Base-by-base conservation (phyloP, 1,284 basidiomycete species). In the Trametes hirsuta region DNA sequence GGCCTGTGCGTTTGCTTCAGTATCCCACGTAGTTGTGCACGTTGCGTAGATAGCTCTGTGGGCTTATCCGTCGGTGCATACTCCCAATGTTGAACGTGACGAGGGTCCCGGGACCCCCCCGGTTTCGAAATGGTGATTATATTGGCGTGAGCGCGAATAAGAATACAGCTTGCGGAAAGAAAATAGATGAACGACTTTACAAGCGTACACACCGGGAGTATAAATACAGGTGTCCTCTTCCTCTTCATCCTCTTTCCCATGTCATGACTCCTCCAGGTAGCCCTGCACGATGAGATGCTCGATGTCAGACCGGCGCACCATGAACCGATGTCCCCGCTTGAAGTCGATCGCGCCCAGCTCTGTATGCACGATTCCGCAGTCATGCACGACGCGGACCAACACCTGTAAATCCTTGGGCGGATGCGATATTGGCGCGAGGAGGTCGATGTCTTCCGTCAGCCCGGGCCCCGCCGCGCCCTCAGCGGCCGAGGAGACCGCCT, bases 231-330 rank as follows among this genome's bases (percentile, higher is more conserved):
- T 25, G 44, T 25, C 15, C 36, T 15, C 15, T 4, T 18, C n/a
- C 3, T 30, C 18, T 24, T 41, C 24, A 34, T 15, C 51, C 3
- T 24, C 6, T 18, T 18, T 18, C 10, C n/a, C 3, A 22, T 14
- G 35, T 56, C 55, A 63, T 11, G 59, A 63, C 48, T 90, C 84
- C 76, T 96, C 92, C 63, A 98, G 77, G 74, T 91, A 97, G 3
- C 95, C 95, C 70, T 95, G 92, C 1, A 96, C 86, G 68, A 98
- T 92, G 65, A 98, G 81, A 72, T 94, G 88, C 74, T 98, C 96
- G 60, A 98, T 88, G 74, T 97, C 93, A 10, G 89, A 84, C 65
- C 93, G 79, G 47, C 91, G 81, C 52, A 97, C 88, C 79, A 94
- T 86, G 70, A 94, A 95, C 59, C 95, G 78, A 75, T 95, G 91